Base-by-base conservation (phyloP, 371 early-diverging fungal genomes). In the Mucor lusitanicus region DNA sequence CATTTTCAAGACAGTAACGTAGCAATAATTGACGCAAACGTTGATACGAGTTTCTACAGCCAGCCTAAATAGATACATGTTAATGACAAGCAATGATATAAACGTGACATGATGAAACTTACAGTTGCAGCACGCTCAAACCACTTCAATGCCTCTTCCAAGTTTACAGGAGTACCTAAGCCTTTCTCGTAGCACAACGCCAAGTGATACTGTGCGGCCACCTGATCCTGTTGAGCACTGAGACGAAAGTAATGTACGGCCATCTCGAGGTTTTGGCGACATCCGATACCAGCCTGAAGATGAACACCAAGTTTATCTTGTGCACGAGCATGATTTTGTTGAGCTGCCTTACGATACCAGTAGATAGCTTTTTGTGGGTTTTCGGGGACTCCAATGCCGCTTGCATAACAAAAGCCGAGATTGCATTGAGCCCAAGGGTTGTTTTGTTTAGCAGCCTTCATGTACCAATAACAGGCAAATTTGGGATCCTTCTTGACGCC, bases 241-340 rank as follows among this genome's bases (percentile, higher is more conserved):
- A 76, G 69, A n/a, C 63, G 61, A 73, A 88, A 91, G 72, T 85
- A 87, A 8, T 78, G 64, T 19, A 87, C 81, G 5, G 92, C 92
- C 48, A 81, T 65, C 61, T 70, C 74, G 1, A 77, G 72, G 72
- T 91, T 85, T 33, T 79, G 79, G 5, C 78, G 72, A 60, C 84
- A 82, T 30, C 91, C 94, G 48, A 86, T 84, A n/a, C 94, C 94
- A 61, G 86, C 78, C 64, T 92, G 92, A 50, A 91, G 87, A 64
- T 88, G 64, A 89, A 85, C 7, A 88, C 96, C 7, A 93, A 83
- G 50, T 73, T 94, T 94, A 77, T 95, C 91, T 75, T 92, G 91
- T 27, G 90, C 90, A 27, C 90, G 77, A 23, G 89, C 86, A 50
- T 71, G 71, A 19, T 71, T 66, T 23, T 71, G 71, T 59, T 63